Base-by-base conservation (phyloP, 2,329 filamentous ascomycete genomes). In the Penicillium sclerotigenum region DNA sequence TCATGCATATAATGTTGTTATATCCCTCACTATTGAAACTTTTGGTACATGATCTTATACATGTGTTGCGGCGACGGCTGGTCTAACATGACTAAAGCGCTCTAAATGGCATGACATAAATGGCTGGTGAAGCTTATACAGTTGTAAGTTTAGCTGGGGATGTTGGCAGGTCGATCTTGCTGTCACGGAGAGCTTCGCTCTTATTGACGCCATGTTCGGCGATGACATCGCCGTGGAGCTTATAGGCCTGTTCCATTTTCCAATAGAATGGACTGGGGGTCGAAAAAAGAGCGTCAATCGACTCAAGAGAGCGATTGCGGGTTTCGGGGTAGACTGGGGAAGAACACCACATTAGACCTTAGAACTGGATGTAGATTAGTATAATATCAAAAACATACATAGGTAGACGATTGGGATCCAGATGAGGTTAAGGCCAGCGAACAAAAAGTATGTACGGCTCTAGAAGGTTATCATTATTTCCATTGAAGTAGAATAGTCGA, bases 401-500 rank as follows among this genome's bases (percentile, higher is more conserved):
- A 81, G 65, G 62, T 73, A 82, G 36, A 82, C 69, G n/a, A 79
- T 72, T 0, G 80, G 79, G 8, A 81, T 75, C 71, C 77, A 81
- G 8, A 81, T 60, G 11, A 83, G 63, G 59, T 83, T 83, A 31
- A 83, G 64, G 4, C 73, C 78, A 3, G 76, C 80, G 50, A 83
- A 81, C 47, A 83, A 72, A 59, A 82, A 77, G 60, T 81, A 83
- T 0, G 78, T 82, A 9, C 76, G 73, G 59, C 74, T 79, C 59
- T 65, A 33, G 29, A 7, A n/a, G 18, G 2, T n/a, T 5, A 37
- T 60, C 14, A 63, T 41, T 20, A 47, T 48, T 7, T 16, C 9
- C 11, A 20, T 18, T 26, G 4, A 24, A 24, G 33, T 11, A 8
- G 2, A 14, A 16, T 36, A 13, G 9, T 14, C 5, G n/a, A 29